Evolutionary conservation across 1,139 yeast species (phyloP), one percentile per base, ranked within the genome.

Genomic region (Tardiomyces digboiensis): DNA sequence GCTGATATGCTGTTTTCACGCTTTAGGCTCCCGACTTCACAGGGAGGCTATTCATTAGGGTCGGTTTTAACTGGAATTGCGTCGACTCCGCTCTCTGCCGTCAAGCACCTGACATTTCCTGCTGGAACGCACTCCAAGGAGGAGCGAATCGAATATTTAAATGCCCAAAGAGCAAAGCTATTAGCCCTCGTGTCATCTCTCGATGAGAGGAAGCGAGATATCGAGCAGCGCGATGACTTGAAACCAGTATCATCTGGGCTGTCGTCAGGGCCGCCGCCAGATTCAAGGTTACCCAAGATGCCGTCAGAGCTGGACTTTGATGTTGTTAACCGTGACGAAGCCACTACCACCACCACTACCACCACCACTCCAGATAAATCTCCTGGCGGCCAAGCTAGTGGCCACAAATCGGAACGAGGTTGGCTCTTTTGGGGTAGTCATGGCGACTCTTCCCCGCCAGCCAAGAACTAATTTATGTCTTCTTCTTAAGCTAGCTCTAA

Each of bases 1-100:
- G 48, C 53, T 10, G 56, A 55, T 41, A 21, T 52, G 46, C 45
- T 59, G n/a, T 50, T 59, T 43, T 52, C 59, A 23, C 51, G 54
- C 21, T 60, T 60, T 53, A 47, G 62, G 36, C 49, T 52, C 33
- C 56, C 61, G 3, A 47, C 16, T 13, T 4, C 33, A 5, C 16
- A 26, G 10, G 33, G 33, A n/a, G 33, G 33, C 10, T 26, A 26
- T 16, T 26, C 33, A 8, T 16, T 26, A 5, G 33, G 33, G 12
- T n/a, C 33, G 3, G 3, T 26, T 4, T 8, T 26, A 8, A 13
- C 33, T 26, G 33, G 16, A 5, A 26, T 26, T 8, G 33, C 16
- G 8, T 26, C 33, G 5, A 26, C 33, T 4, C 33, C 33, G 33
- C 33, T 26, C 8, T 26, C 33, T 26, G 33, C 33, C 14, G 33